Percentiles rank a stretch among this genome's conserved stretches.
Evolutionary conservation across 208 protist species (phyloP).

Genomic region (Balamuthia mandrillaris): DNA sequence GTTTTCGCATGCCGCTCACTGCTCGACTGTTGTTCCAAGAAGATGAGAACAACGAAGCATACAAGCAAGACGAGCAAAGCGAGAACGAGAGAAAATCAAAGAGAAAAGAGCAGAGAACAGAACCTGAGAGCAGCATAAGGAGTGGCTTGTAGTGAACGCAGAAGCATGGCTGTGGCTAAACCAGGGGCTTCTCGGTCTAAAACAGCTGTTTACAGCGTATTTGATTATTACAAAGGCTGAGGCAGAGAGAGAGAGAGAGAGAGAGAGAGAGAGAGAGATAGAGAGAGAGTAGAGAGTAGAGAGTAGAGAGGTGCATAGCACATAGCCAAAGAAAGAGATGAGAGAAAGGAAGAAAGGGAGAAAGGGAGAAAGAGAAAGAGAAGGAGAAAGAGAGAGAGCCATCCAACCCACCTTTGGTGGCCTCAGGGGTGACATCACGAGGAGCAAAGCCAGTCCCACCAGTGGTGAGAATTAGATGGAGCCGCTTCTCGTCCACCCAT

Average conservation of each 20-base stretch:
- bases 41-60: not conserved
- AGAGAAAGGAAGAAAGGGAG: no score
- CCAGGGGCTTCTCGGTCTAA: conserved; percentile 40
- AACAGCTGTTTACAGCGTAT: no score
- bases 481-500: conserved; percentile 24
- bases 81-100: not conserved
- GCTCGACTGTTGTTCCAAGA: conserved; percentile 34
- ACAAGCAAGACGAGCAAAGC: not conserved
- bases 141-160: conserved; percentile 36
- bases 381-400: not conserved
- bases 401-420: conserved; percentile 15
- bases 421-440: conserved; percentile 60
- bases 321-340: no score
- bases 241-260: no score
- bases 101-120: not conserved
- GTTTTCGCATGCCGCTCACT: conserved; percentile 33
- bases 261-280: no score
- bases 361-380: no score
- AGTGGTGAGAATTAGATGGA: conserved; percentile 26
- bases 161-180: conserved; percentile 48
- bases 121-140: conserved; percentile 49
- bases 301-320: no score
- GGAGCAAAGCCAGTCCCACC: conserved; percentile 58
- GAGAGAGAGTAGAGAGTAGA: no score
- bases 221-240: no score